Evolutionary conservation across 1,284 basidiomycete species (phyloP).

Genomic region (Ganoderma resinaceum): DNA sequence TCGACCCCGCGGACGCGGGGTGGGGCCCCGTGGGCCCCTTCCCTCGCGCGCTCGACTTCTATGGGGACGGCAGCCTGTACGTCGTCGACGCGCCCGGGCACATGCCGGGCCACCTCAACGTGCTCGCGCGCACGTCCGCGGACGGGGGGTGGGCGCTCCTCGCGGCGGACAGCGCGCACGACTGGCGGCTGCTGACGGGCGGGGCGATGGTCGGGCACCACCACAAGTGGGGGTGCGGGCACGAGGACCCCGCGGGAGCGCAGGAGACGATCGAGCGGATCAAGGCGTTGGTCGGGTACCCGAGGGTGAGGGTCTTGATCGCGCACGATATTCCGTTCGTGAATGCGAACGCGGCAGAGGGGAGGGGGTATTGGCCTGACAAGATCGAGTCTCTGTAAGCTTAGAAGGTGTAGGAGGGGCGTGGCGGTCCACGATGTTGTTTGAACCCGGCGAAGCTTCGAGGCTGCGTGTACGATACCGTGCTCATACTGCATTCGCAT

Average conservation of each 20-base stretch:
- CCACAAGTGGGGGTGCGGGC: conserved; percentile 45
- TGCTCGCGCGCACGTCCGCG: conserved; percentile 60
- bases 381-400: conserved; percentile 13
- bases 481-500: no score
- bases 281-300: conserved; percentile 42
- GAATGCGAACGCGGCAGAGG: conserved; percentile 49
- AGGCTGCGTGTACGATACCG: not conserved
- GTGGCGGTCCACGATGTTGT: not conserved
- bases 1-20: conserved; percentile 9
- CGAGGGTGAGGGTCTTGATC: conserved; percentile 53
- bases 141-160: conserved; percentile 64
- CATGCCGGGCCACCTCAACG: conserved; percentile 57
- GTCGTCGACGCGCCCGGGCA: conserved; percentile 64
- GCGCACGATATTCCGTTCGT: conserved; percentile 58
- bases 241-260: conserved; percentile 50
- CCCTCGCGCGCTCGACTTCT: conserved; percentile 57
- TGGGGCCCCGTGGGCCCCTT: conserved; percentile 53
- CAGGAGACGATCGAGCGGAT: conserved; percentile 51
- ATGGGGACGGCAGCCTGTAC: conserved; percentile 63
- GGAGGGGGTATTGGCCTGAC: conserved; percentile 50
- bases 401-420: not conserved
- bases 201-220: conserved; percentile 47
- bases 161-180: conserved; percentile 62
- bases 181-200: conserved; percentile 57
- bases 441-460: not conserved